Conservation (phyloP, 2,329 filamentous ascomycete genomes). For the Fusarium sp. region DNA sequence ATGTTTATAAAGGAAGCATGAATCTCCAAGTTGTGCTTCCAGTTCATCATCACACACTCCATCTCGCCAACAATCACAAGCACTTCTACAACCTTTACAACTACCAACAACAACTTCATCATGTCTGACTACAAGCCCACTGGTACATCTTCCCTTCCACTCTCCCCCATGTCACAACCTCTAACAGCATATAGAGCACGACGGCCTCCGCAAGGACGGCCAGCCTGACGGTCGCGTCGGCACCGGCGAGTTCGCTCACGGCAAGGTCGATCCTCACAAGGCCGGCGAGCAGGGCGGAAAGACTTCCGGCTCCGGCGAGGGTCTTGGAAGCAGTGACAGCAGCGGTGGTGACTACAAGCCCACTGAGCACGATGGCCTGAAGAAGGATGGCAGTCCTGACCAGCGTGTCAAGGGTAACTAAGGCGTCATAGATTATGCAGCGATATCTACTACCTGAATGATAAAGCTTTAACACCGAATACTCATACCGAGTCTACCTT, state of each 20-base stretch:
- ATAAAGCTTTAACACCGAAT: neutral
- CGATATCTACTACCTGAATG: neutral
- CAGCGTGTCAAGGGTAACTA: conserved; percentile 29
- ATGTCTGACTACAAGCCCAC: conserved; percentile 35
- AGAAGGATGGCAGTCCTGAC: conserved; percentile 29
- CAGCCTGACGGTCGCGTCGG: conserved; percentile 39
- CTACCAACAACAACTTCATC: neutral
- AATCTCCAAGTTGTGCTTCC: neutral
- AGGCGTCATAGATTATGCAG: neutral
- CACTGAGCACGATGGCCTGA: conserved; percentile 27
- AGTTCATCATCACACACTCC: neutral
- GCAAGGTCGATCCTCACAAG: conserved; percentile 39
- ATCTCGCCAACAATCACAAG: neutral
- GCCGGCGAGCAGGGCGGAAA: conserved; percentile 37
- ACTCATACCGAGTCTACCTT: fast-evolving
- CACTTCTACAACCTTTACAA: neutral
- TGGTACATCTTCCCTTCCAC: neutral
- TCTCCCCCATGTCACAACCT: fast-evolving
- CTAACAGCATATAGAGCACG: conserved; percentile 27
- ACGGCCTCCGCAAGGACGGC: conserved; percentile 41
- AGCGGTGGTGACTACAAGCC: conserved; percentile 28
- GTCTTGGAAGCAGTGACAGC: conserved; percentile 5
- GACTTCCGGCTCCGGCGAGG: conserved; percentile 12
- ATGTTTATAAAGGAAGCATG: conserved; percentile 5
- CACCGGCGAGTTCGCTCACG: conserved; percentile 41